Evolutionary conservation across 1,139 yeast genomes (phyloP).

Genomic region (Blastobotrys persicus): DNA sequence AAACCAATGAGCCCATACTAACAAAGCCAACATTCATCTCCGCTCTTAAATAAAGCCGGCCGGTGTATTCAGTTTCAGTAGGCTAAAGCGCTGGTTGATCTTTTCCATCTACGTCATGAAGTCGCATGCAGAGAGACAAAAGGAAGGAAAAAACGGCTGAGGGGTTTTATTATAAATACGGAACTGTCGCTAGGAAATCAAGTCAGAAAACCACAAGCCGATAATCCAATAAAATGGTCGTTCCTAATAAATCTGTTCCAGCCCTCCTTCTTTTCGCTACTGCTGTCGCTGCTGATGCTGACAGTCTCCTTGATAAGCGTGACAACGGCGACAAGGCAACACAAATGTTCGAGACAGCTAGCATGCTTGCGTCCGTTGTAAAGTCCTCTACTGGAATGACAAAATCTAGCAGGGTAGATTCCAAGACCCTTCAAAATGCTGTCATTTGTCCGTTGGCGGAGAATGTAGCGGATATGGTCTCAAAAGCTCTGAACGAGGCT

Average conservation of each 20-base stretch:
- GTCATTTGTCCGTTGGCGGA: conserved; percentile 7
- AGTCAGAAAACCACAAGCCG: neutral
- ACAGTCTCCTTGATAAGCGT: neutral
- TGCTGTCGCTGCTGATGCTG: neutral
- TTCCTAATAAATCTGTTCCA: neutral
- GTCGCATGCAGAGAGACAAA: too few relatives aligned
- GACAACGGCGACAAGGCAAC: neutral
- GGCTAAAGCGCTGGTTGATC: too few relatives aligned
- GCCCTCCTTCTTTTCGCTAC: neutral
- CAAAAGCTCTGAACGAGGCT: conserved; percentile 1
- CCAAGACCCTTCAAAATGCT: neutral
- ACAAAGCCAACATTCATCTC: too few relatives aligned
- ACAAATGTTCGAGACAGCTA: neutral
- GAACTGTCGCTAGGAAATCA: neutral
- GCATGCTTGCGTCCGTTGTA: neutral
- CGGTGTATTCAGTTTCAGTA: too few relatives aligned
- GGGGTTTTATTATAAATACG: neutral
- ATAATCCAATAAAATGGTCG: too few relatives aligned
- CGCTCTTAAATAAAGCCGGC: too few relatives aligned
- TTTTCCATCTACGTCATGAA: too few relatives aligned
- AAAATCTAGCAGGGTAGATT: neutral
- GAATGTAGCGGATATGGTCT: conserved; percentile 1
- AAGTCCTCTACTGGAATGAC: neutral
- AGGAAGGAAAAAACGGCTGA: neutral
- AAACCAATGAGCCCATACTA: too few relatives aligned